Conservation (phyloP, 805 yeast genomes). For the Tetrapisispora pingtungensis region DNA sequence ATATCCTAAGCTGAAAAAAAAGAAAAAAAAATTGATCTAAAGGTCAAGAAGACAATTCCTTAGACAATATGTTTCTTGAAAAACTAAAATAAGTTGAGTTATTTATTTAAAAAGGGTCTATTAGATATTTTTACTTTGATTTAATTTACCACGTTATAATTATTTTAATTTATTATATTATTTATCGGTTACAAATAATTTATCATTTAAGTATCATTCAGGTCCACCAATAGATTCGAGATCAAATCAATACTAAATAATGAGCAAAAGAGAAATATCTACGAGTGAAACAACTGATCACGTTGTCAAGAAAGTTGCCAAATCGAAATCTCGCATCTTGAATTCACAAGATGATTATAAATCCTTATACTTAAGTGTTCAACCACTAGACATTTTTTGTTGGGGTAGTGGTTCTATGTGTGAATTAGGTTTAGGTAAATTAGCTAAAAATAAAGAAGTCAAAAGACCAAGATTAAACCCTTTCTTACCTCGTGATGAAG, state of each 20-base stretch:
- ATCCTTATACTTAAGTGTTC: constrained; percentile 23
- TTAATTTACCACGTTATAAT: background rate
- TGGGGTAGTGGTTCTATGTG: constrained; percentile 98
- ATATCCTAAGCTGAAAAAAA: background rate
- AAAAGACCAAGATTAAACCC: constrained; percentile 93
- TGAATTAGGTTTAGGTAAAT: constrained; percentile 95
- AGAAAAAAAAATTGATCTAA: background rate
- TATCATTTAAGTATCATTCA: too few relatives aligned
- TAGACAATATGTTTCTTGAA: too few relatives aligned
- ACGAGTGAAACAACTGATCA: constrained; percentile 7
- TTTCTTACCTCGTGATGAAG: constrained; percentile 48
- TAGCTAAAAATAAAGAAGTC: constrained; percentile 83
- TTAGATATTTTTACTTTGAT: too few relatives aligned
- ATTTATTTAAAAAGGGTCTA: too few relatives aligned
- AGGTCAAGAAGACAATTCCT: background rate
- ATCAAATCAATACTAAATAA: constrained; percentile 4
- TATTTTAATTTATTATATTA: too few relatives aligned
- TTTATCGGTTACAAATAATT: too few relatives aligned
- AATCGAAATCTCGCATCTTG: constrained; percentile 16
- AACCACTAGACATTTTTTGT: constrained; percentile 67
- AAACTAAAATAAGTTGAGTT: too few relatives aligned
- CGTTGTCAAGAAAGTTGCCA: constrained; percentile 3
- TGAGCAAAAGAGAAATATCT: constrained; percentile 20
- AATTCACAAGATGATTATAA: constrained; percentile 29
- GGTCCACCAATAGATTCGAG: too few relatives aligned